These are phyloP conservation scores for Blumeria graminis DNA, from an alignment of 2,329 filamentous ascomycete genomes.

Conservation along the genomic window DNA sequence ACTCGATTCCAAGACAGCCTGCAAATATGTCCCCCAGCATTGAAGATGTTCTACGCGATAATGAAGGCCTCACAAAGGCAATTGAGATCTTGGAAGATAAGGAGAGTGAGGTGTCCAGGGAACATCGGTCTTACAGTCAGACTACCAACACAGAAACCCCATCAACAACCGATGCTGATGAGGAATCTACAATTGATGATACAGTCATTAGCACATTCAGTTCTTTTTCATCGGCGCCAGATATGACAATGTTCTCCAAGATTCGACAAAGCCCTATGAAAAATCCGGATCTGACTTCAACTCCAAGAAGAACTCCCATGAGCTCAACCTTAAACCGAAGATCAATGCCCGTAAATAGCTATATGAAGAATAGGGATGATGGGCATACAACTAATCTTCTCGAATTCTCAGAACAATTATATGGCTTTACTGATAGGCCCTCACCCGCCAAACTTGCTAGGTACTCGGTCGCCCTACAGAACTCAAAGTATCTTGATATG, in stretches of 20 bases:
- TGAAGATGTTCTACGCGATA: conserved; percentile 28
- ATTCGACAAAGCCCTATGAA: conserved; percentile 42
- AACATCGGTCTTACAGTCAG: conserved; percentile 7
- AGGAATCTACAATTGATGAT: conserved; percentile 16
- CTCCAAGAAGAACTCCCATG: conserved; percentile 11
- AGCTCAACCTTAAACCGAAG: conserved; percentile 13
- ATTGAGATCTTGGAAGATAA: conserved; percentile 38
- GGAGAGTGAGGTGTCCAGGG: conserved; percentile 12
- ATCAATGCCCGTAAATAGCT: conserved; percentile 16
- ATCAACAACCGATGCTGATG: conserved; percentile 15
- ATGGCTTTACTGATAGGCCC: conserved; percentile 22
- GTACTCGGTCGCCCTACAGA: conserved; percentile 9
- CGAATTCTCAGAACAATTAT: conserved; percentile 68
- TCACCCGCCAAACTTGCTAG: conserved; percentile 25
- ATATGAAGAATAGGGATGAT: conserved; percentile 11
- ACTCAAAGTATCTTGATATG: conserved; percentile 20
- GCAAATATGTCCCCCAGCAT: conserved; percentile 15
- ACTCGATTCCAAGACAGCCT: conserved; percentile 15
- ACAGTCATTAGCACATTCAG: conserved; percentile 29
- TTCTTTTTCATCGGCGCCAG: conserved; percentile 70
- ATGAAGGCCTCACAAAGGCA: conserved; percentile 30
- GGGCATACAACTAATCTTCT: conserved; percentile 51
- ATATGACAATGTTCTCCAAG: conserved; percentile 62
- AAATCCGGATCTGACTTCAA: conserved; percentile 20
- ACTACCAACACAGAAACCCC: conserved; percentile 12